These are phyloP conservation scores for Russula foetens DNA, from an alignment of 768 basidiomycete genomes.

Conservation along the genomic window DNA sequence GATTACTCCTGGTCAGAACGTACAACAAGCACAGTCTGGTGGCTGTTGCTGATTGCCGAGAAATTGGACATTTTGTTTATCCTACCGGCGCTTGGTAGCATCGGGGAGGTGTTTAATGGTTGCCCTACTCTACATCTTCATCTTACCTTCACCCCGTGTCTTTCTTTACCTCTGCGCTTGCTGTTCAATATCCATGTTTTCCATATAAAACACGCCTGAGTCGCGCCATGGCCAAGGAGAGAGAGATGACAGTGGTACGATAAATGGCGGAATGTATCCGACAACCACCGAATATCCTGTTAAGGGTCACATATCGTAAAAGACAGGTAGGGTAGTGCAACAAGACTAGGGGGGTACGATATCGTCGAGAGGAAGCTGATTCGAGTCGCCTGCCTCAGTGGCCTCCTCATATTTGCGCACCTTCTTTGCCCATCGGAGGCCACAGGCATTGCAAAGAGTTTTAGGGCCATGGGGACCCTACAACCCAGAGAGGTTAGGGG, in stretches of 20 bases:
- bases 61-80: constrained; percentile 19
- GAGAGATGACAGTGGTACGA: neutral
- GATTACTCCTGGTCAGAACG: constrained; percentile 76
- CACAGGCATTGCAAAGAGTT: constrained; percentile 97
- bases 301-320: neutral
- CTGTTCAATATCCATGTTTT: constrained; percentile 18
- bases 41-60: constrained; percentile 65
- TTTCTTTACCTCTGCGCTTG: constrained; percentile 16
- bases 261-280: neutral
- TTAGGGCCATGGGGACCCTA: constrained; percentile 93
- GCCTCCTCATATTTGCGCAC: constrained; percentile 38
- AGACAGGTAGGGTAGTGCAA: too few species aligned
- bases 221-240: neutral
- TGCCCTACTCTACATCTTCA: constrained; percentile 16
- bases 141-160: constrained; percentile 18
- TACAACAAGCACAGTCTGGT: constrained; percentile 63
- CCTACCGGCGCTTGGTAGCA: constrained; percentile 17
- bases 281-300: neutral
- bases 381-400: constrained; percentile 23
- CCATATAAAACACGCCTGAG: constrained; percentile 4
- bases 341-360: constrained; percentile 16
- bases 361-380: constrained; percentile 18
- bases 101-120: constrained; percentile 20
- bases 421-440: constrained; percentile 86
- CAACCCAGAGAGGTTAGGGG: neutral